Evolutionary conservation across 2,329 filamentous ascomycete species (phyloP).

Genomic region (Claviceps fusiformis): DNA sequence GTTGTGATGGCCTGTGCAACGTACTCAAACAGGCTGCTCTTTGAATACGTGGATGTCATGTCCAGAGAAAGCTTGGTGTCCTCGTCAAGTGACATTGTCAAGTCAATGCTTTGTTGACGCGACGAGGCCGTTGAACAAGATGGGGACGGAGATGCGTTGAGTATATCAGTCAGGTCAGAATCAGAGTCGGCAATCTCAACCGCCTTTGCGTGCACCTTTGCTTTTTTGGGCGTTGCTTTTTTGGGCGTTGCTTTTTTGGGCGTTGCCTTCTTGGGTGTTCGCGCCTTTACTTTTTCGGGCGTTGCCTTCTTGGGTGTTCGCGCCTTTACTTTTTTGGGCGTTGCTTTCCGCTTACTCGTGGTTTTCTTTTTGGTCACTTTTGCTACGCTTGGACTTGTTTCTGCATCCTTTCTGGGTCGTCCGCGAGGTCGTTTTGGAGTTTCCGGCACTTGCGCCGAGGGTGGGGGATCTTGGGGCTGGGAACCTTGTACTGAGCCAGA

Average conservation of each 20-base stretch:
- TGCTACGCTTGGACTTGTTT: conserved; percentile 5
- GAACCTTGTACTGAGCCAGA: conserved; percentile 11
- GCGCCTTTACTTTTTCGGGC: conserved; percentile 1
- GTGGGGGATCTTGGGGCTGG: conserved; percentile 20
- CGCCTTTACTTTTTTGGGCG: conserved; percentile 1
- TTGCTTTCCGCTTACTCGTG: neutral
- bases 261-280: neutral
- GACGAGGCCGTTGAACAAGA: conserved; percentile 30
- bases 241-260: conserved; percentile 2
- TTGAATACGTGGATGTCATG: conserved; percentile 25
- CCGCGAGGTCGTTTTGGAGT: conserved; percentile 26
- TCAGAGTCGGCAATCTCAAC: conserved; percentile 42
- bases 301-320: neutral
- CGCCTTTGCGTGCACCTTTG: conserved; percentile 4
- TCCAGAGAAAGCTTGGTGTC: conserved; percentile 30
- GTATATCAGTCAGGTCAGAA: conserved; percentile 20
- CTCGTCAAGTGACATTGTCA: conserved; percentile 30
- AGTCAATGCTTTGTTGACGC: conserved; percentile 22
- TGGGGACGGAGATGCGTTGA: conserved; percentile 21
- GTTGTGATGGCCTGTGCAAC: conserved; percentile 42
- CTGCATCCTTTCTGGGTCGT: conserved; percentile 25
- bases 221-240: neutral
- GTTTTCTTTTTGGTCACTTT: neutral
- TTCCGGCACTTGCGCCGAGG: conserved; percentile 19
- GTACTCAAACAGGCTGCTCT: conserved; percentile 32